A percentile compares a stretch with the other conserved stretches of the same genome.
Conservation (phyloP, 345 rosid species). For the Citrus reticulata region DNA sequence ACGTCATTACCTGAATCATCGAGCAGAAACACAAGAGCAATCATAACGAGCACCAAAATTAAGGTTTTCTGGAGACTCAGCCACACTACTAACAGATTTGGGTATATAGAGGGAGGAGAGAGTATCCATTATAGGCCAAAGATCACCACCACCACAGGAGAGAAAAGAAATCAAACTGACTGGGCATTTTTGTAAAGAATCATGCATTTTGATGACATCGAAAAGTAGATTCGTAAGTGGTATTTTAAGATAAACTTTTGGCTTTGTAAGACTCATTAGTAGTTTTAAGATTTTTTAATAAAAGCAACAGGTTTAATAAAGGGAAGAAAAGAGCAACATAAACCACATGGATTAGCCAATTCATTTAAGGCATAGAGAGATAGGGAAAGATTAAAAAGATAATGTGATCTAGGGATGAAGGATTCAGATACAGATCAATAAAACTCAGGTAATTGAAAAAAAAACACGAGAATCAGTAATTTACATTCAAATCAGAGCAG, state of each 20-base stretch:
- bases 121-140: neutral
- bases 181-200: neutral
- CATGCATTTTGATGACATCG: neutral
- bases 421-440: neutral
- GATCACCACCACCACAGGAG: neutral
- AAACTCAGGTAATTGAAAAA: neutral
- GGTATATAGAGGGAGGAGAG: neutral
- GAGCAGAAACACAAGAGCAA: neutral
- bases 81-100: neutral
- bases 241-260: neutral
- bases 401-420: neutral
- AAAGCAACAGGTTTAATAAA: neutral
- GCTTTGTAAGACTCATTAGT: neutral
- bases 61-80: neutral
- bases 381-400: neutral
- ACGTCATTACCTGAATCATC: constrained; percentile 74
- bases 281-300: neutral
- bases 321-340: neutral
- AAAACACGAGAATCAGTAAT: neutral
- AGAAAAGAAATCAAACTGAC: neutral
- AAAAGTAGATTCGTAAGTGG: neutral
- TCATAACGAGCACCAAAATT: neutral
- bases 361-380: neutral
- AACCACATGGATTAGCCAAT: neutral
- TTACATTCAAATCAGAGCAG: neutral